phyloP scores from a whole-genome alignment of 345 rosid genomes.

The Pugionium cornutum region DNA sequence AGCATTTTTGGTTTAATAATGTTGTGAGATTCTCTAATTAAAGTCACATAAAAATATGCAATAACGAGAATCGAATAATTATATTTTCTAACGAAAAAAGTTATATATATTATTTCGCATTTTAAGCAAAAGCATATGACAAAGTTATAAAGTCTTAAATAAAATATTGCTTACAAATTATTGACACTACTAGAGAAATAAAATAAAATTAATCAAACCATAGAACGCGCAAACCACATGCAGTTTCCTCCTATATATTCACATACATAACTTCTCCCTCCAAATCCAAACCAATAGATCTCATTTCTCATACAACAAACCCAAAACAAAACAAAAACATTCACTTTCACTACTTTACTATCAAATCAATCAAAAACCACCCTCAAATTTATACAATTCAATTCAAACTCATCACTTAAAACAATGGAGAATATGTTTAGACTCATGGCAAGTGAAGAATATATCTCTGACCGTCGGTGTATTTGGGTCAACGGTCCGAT shows the following conservation, averaged over 20 bases:
- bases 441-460: slow-evolving; percentile 46
- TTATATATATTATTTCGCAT: slow-evolving; percentile 19
- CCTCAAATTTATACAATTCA: slow-evolving; percentile 2
- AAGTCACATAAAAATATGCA: slow-evolving; percentile 17
- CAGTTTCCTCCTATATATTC: slow-evolving; percentile 19
- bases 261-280: slow-evolving; percentile 24
- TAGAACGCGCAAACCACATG: slow-evolving; percentile 35
- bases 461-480: slow-evolving; percentile 48
- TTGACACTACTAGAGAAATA: slow-evolving; percentile 11
- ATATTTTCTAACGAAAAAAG: not conserved
- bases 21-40: slow-evolving; percentile 21
- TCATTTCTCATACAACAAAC: slow-evolving; percentile 18
- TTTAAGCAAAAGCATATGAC: slow-evolving; percentile 35
- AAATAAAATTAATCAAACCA: slow-evolving; percentile 18
- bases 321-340: slow-evolving; percentile 9
- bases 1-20: slow-evolving; percentile 4
- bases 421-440: slow-evolving; percentile 52
- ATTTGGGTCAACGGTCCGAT: slow-evolving; percentile 47
- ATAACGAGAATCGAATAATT: slow-evolving; percentile 36
- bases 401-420: slow-evolving; percentile 3
- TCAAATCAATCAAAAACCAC: slow-evolving; percentile 23
- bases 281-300: slow-evolving; percentile 34
- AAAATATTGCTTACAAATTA: slow-evolving; percentile 14
- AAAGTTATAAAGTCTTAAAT: slow-evolving; percentile 25
- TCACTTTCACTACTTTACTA: slow-evolving; percentile 21